Base-by-base conservation (phyloP, 306 rosid species). In the Cucurbita ficifolia region DNA sequence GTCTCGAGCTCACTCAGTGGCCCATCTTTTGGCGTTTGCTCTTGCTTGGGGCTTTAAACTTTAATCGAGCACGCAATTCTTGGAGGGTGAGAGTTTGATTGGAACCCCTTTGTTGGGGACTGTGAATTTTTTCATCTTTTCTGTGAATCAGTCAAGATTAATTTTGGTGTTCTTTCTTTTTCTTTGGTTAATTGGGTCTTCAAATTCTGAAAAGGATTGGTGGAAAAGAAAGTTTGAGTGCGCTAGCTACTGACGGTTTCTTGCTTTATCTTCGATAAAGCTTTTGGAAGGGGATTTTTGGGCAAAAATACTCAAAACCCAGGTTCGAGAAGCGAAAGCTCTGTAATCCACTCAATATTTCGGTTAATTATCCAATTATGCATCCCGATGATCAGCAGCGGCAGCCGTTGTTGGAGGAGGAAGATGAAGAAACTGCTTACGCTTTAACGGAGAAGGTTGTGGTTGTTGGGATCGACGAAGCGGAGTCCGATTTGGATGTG, bases 391-490 rank as follows among this genome's bases (percentile, higher is more conserved):
- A 86, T 33, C 52, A 51, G 21, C 51, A 55, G 38, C 74, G 75
- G 7, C 92, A 77, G 21, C 91, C 92, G 8, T 83, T 93, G 55
- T 43, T 93, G 9, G 64, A 52, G 12, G 54, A 57, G 69, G 82
- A 75, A 12, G 88, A 65, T 0, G 72, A 79, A 48, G 89, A 90
- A 64, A 77, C 86, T 0, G 97, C 99, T 17, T 94, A 91, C 68
- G 92, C 86, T 62, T 76, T 85, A 2, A 81, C 82, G 45, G 96
- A 91, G 72, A 84, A 94, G 76, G 79, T 94, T 1, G 83, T 81
- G 17, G 82, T 94, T 2, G 77, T 88, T 1, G 96, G 96, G 42
- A 45, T 83, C 72, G 86, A 79, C 63, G 92, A 83, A 5, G 61
- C 43, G 18, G 79, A 51, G n/a, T 43, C 18, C 57, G 87, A 62